phyloP scores from a whole-genome alignment of 768 basidiomycete genomes.

The Tricholoma saponaceum region DNA sequence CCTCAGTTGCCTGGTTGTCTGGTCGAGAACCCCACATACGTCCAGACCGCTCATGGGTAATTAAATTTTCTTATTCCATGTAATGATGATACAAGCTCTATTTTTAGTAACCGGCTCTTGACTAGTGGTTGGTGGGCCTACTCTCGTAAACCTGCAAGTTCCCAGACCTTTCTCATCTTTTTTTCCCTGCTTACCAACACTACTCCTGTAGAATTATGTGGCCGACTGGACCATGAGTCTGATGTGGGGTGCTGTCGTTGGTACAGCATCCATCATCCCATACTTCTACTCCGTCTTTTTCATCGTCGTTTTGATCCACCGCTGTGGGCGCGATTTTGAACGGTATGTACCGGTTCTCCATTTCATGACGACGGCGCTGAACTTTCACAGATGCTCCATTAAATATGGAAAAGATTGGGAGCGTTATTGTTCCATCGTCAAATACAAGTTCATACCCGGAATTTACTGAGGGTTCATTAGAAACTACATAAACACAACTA shows the following conservation, averaged over 20 bases:
- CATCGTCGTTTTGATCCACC: conserved; percentile 86
- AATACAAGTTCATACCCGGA: conserved; percentile 86
- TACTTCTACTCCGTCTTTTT: conserved; percentile 99
- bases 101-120: conserved; percentile 78
- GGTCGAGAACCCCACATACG: conserved; percentile 82
- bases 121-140: conserved; percentile 94
- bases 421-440: conserved; percentile 80
- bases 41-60: conserved; percentile 92
- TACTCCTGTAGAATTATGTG: conserved; percentile 70
- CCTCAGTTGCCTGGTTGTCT: conserved; percentile 83
- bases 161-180: background rate
- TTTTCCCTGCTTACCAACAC: background rate
- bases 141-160: conserved; percentile 84
- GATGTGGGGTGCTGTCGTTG: conserved; percentile 80
- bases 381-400: conserved; percentile 54
- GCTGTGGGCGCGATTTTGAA: conserved; percentile 92
- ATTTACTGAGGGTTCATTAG: conserved; percentile 54
- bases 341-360: conserved; percentile 41
- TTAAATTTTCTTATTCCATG: background rate
- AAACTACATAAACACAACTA: background rate
- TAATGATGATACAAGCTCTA: background rate
- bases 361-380: background rate
- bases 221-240: conserved; percentile 89
- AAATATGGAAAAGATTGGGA: conserved; percentile 98
- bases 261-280: conserved; percentile 76